Conservation (phyloP, 495 filamentous ascomycete species). For the Hyaloscypha finlandica region DNA sequence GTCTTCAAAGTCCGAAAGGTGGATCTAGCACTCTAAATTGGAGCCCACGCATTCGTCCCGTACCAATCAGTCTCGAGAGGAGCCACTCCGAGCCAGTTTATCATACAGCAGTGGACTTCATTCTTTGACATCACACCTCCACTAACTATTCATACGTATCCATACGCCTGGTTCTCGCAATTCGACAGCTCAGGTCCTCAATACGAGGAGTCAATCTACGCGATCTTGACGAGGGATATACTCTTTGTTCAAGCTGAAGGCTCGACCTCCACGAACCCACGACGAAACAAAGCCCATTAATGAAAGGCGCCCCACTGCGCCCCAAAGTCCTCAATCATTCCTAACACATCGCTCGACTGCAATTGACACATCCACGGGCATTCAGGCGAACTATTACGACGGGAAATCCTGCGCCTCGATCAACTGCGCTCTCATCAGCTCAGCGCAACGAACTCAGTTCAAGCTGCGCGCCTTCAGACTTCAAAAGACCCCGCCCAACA, state of each 20-base stretch:
- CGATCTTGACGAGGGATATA: not conserved
- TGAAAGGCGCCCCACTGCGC: not conserved
- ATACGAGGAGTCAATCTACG: not conserved
- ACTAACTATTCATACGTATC: not conserved
- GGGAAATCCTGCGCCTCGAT: not conserved
- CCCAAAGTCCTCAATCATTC: not conserved
- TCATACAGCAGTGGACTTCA: not conserved
- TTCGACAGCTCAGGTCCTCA: not conserved
- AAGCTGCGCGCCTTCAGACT: no score
- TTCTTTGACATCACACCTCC: not conserved
- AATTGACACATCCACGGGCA: not conserved
- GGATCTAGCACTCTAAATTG: not conserved
- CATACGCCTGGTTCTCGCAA: not conserved
- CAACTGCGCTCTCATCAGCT: not conserved
- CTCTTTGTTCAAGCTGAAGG: not conserved
- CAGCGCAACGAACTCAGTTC: not conserved
- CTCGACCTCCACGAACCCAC: not conserved
- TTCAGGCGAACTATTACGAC: not conserved
- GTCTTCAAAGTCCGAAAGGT: not conserved
- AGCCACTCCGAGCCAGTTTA: not conserved
- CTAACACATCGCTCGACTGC: not conserved
- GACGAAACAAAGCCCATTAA: not conserved
- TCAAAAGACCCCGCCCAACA: not conserved
- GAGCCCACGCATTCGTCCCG: not conserved
- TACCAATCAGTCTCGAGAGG: not conserved